Base-by-base conservation (phyloP, 2,329 filamentous ascomycete genomes). In the Penicillium sp. region DNA sequence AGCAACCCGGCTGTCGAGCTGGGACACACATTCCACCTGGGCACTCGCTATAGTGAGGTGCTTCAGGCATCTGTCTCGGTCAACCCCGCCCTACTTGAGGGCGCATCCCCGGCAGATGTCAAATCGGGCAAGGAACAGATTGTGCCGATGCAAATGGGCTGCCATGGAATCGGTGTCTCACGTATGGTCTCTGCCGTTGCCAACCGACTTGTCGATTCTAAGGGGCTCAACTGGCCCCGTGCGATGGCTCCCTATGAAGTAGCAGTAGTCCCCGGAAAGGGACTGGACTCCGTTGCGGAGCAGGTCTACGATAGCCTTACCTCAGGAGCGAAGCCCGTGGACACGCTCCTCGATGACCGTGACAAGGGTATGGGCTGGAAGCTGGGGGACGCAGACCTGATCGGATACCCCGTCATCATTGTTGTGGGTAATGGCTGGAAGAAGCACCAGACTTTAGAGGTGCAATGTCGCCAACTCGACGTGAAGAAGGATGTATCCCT, bases 1-100 rank as follows among this genome's bases (percentile, higher is more conserved):
- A 80, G 90, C 3, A 83, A 89, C 56, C 87, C 84, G 60, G 90
- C 92, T 8, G 88, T 98, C 49, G 95, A 99, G 75, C 82, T 98
- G 16, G 95, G 91, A 1, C 95, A 99, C 74, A 98, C 95, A 0
- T 99, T 99, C 76, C 88, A 96, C 72, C 86, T 99, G 1, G 93
- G 93, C 11, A 93, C 90, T 1, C 86, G 93, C 29, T 99, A 99
- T 77, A 93, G 90, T 24, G 80, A 84, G 21, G 88, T 91, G 0
- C 81, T 99, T 0, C 78, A 82, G 8, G 89, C 90, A 1, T 80
- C 76, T 1, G 83, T 95, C 2, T 77, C 79, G 14, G 64, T 79
- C 26, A 82, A 77, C 26, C 67, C 64, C 31, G 61, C 64, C 10
- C 59, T 59, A 58, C 46, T 62, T 50, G 46, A 58, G 8, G 64